Evolutionary conservation across 176 grass and related monocot genomes (phyloP).

Genomic region (Oryza glumipatula): DNA sequence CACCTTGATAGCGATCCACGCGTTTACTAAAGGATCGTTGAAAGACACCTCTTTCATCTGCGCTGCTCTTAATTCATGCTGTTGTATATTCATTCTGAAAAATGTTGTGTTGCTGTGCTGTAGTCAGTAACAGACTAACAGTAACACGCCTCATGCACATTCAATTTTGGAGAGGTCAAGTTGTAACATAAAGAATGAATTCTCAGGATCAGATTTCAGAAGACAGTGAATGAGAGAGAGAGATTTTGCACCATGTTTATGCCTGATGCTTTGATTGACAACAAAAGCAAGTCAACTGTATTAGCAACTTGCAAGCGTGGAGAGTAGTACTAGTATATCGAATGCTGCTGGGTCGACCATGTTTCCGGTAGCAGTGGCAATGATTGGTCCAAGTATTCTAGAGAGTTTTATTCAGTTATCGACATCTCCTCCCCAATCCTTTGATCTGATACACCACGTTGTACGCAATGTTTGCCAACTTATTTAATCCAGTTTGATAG

Average conservation of each 20-base stretch:
- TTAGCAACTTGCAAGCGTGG: slow-evolving; percentile 9
- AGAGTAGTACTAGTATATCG: neutral
- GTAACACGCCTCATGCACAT: neutral
- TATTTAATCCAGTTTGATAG: slow-evolving; percentile 23
- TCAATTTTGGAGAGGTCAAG: neutral
- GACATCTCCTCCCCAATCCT: neutral
- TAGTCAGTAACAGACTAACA: neutral
- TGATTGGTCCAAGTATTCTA: neutral
- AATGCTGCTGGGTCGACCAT: neutral
- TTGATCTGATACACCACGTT: neutral
- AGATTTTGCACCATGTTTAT: neutral
- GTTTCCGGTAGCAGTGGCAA: neutral
- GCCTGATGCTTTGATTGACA: neutral
- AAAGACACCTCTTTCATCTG: neutral
- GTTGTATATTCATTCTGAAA: neutral
- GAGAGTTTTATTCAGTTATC: neutral
- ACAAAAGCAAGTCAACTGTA: slow-evolving; percentile 24
- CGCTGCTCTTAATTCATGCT: neutral
- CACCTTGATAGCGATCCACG: neutral
- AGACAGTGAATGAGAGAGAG: neutral
- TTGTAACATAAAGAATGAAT: neutral
- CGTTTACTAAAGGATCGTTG: neutral
- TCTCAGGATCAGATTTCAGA: neutral
- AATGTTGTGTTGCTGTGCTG: neutral
- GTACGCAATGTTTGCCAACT: neutral